Evolutionary conservation across 2,329 filamentous ascomycete species (phyloP), one percentile per base, ranked within the genome.

Genomic region (Fusarium oxysporum): DNA sequence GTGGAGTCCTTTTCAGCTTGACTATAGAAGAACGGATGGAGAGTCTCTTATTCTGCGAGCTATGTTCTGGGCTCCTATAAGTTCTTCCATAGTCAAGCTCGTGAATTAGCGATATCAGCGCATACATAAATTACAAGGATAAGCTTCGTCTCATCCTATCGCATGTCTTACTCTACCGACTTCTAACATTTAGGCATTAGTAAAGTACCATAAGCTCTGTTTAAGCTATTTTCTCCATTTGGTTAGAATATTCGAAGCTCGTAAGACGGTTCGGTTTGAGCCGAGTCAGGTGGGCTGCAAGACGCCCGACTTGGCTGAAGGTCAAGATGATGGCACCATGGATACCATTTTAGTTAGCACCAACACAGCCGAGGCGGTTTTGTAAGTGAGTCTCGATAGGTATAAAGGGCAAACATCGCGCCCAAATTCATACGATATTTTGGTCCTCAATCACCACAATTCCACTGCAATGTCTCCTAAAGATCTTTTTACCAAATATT

Each of bases 401-500:
- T 56, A 68, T 50, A 68, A 55, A 68, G 16, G 0, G 19, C 14
- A 16, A 16, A 8, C 19, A 8, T 28, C 12, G 16, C 28, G 11
- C 13, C 10, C 7, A 40, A 17, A n/a, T 14, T 2, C 19, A n/a
- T 13, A 23, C 4, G 19, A 10, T 11, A 11, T 16, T 23, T 17
- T 12, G 25, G 3, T n/a, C 23, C 16, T 53, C 17, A 25, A 30
- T 19, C 12, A 25, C 35, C 8, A 8, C 30, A 47, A 23, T 47
- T 3, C 17, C 2, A 13, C 23, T 14, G 40, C 40, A 21, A 72
- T 72, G 70, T 37, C 47, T 25, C 56, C 51, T 10, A 72, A 66
- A 61, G 37, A 58, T 13, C 23, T 62, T 41, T 23, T 72, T 8
- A 33, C 40, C 25, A 72, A 72, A 30, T 59, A 40, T 28, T 56